Evolutionary conservation across 768 basidiomycete genomes (phyloP).

Genomic region (Candolleomyces aberdarensis): DNA sequence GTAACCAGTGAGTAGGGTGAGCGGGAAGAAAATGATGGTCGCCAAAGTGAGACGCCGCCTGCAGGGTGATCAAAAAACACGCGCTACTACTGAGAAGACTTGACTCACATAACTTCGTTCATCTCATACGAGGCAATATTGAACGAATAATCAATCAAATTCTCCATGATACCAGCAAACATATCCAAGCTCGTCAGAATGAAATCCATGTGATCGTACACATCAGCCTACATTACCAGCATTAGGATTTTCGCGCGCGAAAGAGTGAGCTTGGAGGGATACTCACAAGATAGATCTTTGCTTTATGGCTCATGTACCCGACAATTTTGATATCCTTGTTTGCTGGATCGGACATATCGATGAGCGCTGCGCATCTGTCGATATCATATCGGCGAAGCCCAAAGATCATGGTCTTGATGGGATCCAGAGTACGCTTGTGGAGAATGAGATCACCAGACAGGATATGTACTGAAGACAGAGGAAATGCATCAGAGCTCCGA

Average conservation of each 20-base stretch:
- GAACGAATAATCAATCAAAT: conserved; percentile 71
- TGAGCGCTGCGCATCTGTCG: conserved; percentile 60
- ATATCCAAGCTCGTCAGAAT: conserved; percentile 68
- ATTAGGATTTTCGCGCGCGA: neutral
- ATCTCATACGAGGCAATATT: conserved; percentile 75
- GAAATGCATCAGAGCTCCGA: neutral
- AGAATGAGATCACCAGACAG: conserved; percentile 71
- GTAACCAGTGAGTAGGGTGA: conserved; percentile 69
- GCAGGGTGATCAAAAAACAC: conserved; percentile 1
- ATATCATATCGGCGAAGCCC: conserved; percentile 68
- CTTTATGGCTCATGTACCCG: conserved; percentile 66
- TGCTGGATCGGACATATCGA: conserved; percentile 39
- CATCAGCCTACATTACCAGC: conserved; percentile 52
- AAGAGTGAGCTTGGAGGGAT: neutral
- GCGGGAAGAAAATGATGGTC: conserved; percentile 68
- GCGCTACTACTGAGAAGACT: neutral
- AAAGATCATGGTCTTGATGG: conserved; percentile 66
- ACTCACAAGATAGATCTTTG: conserved; percentile 64
- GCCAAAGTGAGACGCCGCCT: conserved; percentile 66
- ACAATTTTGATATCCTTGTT: conserved; percentile 38
- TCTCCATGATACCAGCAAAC: conserved; percentile 68
- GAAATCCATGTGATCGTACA: conserved; percentile 75
- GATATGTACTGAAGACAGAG: conserved; percentile 57
- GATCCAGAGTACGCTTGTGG: conserved; percentile 71
- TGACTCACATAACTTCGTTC: conserved; percentile 68